Conservation (phyloP, 257 asterid genomes). For the Nicotiana paniculata region DNA sequence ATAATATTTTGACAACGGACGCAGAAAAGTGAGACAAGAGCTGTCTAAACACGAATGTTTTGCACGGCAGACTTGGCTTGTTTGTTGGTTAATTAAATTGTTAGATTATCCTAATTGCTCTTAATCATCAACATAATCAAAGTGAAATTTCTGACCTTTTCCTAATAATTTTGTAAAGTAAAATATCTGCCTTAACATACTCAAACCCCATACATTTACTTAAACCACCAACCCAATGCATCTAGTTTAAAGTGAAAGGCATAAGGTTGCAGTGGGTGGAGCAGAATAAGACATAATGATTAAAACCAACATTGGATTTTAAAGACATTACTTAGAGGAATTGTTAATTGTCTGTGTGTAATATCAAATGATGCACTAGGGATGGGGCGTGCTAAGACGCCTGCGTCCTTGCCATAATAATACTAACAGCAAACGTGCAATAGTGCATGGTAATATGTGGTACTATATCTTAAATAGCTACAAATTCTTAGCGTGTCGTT, state of each 20-base stretch:
- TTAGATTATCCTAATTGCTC: not conserved
- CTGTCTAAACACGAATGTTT: not conserved
- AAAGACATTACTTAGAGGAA: not conserved
- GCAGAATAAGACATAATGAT: not conserved
- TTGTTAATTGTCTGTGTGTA: conserved; percentile 1
- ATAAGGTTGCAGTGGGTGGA: too few species aligned
- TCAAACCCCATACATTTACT: not conserved
- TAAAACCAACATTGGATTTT: not conserved
- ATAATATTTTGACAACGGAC: not conserved
- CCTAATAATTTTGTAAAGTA: not conserved
- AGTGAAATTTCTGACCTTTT: not conserved
- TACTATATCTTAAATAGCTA: not conserved
- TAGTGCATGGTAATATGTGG: not conserved
- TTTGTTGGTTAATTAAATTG: not conserved
- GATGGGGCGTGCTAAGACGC: conserved; percentile 6
- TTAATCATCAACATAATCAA: not conserved
- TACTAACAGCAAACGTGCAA: conserved; percentile 3
- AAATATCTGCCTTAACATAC: not conserved
- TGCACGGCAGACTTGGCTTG: not conserved
- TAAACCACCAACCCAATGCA: not conserved
- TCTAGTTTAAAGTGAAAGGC: too few species aligned
- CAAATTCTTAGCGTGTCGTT: not conserved
- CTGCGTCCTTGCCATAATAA: conserved; percentile 9
- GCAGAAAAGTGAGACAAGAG: not conserved
- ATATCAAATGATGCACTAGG: not conserved